Evolutionary conservation across 2,329 filamentous ascomycete genomes (phyloP).

Genomic region (Epichloe bromicola): DNA sequence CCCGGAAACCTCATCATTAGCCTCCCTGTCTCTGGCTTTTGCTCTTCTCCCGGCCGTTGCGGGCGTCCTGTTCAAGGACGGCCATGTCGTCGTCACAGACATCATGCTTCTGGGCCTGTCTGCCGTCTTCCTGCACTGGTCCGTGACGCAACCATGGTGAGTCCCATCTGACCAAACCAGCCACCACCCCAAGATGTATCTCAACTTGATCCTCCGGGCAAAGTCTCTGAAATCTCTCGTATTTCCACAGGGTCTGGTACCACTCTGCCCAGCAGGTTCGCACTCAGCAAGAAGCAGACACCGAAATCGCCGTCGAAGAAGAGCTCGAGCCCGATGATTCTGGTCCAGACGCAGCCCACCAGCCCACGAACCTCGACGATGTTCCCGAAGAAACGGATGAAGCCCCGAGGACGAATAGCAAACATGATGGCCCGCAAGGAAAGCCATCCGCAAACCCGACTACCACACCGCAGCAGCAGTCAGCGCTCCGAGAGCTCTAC

Average conservation of each 20-base stretch:
- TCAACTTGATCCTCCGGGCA: background rate
- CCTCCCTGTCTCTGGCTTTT: constrained; percentile 69
- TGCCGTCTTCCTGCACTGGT: constrained; percentile 84
- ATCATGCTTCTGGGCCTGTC: constrained; percentile 67
- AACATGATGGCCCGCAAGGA: background rate
- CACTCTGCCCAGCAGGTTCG: constrained; percentile 53
- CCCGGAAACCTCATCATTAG: constrained; percentile 54
- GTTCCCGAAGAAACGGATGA: constrained; percentile 8
- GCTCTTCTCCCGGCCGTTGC: constrained; percentile 77
- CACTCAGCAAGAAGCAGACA: constrained; percentile 32
- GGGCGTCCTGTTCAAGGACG: constrained; percentile 74
- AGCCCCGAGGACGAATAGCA: background rate
- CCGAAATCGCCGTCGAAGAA: constrained; percentile 1
- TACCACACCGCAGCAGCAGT: constrained; percentile 15
- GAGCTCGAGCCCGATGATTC: background rate
- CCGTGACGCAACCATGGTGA: constrained; percentile 79
- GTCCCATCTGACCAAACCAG: constrained; percentile 12
- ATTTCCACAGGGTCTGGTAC: constrained; percentile 54
- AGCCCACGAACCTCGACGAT: constrained; percentile 32
- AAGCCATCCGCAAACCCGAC: constrained; percentile 12
- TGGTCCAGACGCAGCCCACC: constrained; percentile 25
- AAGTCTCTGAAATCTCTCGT: background rate
- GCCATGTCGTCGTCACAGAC: constrained; percentile 72
- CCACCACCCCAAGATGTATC: background rate
- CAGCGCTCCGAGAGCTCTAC: constrained; percentile 51